Conservation (phyloP, 1,284 basidiomycete genomes). For the Trichosporon coremiiforme region DNA sequence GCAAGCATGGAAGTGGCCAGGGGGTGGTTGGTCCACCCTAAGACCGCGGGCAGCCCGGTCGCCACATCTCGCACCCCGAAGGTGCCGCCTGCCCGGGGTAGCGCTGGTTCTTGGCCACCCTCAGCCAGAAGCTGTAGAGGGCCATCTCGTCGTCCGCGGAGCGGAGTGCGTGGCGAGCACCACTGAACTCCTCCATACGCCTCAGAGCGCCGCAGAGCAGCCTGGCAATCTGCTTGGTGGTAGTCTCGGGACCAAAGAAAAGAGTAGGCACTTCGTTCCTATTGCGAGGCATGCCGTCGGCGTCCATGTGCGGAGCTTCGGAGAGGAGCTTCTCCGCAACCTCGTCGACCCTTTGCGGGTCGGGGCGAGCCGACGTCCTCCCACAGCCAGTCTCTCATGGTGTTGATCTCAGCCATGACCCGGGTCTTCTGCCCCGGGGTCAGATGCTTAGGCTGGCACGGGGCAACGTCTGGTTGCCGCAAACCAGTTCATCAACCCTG, state of each 20-base stretch:
- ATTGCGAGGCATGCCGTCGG: not conserved
- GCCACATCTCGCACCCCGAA: not conserved
- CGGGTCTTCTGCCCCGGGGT: not conserved
- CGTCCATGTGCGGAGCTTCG: not conserved
- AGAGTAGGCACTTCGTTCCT: not conserved
- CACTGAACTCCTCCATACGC: not conserved
- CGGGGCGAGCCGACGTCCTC: not conserved
- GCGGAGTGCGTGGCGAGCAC: not conserved
- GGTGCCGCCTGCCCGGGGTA: not conserved
- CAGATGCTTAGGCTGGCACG: not conserved
- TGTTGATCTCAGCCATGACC: not conserved
- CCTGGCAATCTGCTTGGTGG: not conserved
- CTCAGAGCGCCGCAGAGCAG: not conserved
- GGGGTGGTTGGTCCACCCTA: not conserved
- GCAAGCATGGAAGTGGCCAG: not conserved
- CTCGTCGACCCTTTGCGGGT: not conserved
- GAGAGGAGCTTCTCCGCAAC: not conserved
- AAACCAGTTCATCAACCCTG: not conserved
- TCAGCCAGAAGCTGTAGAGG: not conserved
- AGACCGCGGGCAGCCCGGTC: not conserved
- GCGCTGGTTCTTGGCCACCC: not conserved
- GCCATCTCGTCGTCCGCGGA: not conserved
- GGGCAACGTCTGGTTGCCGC: not conserved
- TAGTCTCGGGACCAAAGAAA: not conserved
- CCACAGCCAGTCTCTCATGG: not conserved